Conservation (phyloP, 1,139 yeast species). For the Suhomyces ambrosiae region DNA sequence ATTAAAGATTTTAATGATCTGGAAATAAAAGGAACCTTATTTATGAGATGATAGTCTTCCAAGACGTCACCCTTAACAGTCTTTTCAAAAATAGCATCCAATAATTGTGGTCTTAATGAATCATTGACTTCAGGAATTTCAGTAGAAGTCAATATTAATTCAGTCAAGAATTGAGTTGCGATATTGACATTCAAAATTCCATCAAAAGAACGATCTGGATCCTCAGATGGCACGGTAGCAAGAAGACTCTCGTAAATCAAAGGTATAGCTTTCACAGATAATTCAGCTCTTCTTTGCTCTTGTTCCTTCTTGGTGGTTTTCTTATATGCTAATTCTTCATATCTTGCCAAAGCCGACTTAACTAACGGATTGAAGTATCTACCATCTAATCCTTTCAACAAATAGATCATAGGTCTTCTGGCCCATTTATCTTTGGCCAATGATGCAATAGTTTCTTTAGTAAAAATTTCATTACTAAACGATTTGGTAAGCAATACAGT, state of each 20-base stretch:
- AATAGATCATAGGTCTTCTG: constrained; percentile 84
- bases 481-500: constrained; percentile 80
- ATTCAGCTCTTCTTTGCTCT: constrained; percentile 71
- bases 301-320: constrained; percentile 86
- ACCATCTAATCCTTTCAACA: constrained; percentile 78
- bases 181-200: constrained; percentile 64
- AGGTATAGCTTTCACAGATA: constrained; percentile 67
- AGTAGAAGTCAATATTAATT: constrained; percentile 60
- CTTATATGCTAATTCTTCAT: constrained; percentile 63
- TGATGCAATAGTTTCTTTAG: constrained; percentile 55
- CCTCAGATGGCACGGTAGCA: constrained; percentile 37
- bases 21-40: constrained; percentile 69
- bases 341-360: constrained; percentile 59
- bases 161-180: constrained; percentile 83
- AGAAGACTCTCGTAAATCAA: constrained; percentile 58
- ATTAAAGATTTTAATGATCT: constrained; percentile 78
- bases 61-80: constrained; percentile 72
- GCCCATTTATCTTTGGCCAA: constrained; percentile 74
- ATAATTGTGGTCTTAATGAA: constrained; percentile 49
- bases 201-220: constrained; percentile 27
- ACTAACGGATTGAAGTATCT: constrained; percentile 78
- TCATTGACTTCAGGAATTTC: constrained; percentile 49
- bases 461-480: constrained; percentile 60
- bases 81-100: constrained; percentile 55
- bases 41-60: constrained; percentile 65